Conservation (phyloP, 139 green algal genomes). For the Gonium pectorale region DNA sequence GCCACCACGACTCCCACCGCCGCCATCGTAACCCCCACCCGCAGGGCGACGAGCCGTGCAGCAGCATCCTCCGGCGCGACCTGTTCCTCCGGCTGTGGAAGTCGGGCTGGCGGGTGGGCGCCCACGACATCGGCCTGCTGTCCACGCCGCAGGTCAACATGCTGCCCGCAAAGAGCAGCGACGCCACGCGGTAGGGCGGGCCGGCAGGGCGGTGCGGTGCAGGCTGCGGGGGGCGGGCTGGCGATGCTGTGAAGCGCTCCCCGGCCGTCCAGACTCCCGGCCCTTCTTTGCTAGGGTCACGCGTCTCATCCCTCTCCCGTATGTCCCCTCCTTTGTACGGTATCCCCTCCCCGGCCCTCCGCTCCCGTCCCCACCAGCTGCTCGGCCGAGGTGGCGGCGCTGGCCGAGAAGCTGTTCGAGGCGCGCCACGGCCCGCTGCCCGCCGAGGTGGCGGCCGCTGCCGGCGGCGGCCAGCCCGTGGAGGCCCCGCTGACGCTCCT, state of each 20-base stretch:
- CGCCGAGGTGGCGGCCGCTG: neutral
- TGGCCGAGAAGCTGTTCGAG: constrained; percentile 13
- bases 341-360: too few species aligned
- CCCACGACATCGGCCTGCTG: constrained; percentile 29
- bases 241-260: too few species aligned
- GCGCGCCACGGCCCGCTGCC: neutral
- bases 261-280: too few species aligned
- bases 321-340: too few species aligned
- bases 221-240: neutral
- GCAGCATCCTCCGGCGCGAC: neutral
- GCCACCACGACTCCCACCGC: neutral
- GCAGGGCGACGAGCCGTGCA: constrained; percentile 37
- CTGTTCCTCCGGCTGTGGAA: constrained; percentile 27
- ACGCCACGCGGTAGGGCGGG: constrained; percentile 2
- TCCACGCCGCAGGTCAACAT: neutral
- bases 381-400: neutral
- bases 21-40: too few species aligned
- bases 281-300: neutral
- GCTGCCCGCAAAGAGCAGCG: neutral
- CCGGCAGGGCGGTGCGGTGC: neutral
- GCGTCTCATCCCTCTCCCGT: neutral
- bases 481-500: neutral
- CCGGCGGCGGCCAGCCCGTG: neutral
- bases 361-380: neutral
- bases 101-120: constrained; percentile 36